phyloP scores from a whole-genome alignment of 2,329 filamentous ascomycete genomes.

The Paecilomyces dactylethromorphus region DNA sequence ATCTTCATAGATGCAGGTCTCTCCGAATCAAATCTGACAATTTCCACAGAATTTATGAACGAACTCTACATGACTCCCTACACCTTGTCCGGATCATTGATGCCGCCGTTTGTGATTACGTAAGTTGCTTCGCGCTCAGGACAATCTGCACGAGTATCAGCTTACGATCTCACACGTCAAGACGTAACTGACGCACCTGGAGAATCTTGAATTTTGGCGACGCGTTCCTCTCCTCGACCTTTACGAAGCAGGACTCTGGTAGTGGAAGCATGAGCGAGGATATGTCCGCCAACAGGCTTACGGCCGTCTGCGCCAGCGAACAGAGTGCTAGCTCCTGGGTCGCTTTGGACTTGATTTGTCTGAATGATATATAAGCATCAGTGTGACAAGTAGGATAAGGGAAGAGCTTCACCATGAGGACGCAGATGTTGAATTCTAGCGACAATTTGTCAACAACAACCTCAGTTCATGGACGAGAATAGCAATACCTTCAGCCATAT shows the following conservation, averaged over 20 bases:
- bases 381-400: not conserved
- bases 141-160: constrained; percentile 45
- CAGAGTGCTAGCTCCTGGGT: constrained; percentile 61
- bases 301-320: constrained; percentile 63
- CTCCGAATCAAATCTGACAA: not conserved
- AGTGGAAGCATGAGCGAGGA: constrained; percentile 62
- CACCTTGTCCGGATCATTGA: constrained; percentile 60
- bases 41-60: not conserved
- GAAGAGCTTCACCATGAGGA: constrained; percentile 47
- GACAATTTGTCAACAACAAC: constrained; percentile 5
- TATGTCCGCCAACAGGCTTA: constrained; percentile 61
- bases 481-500: constrained; percentile 54
- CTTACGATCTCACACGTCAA: not conserved
- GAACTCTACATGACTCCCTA: not conserved
- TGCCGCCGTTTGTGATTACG: constrained; percentile 63
- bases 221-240: constrained; percentile 62
- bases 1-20: not conserved
- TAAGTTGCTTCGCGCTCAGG: constrained; percentile 64
- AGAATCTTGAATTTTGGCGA: constrained; percentile 63
- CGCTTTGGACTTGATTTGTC: constrained; percentile 67
- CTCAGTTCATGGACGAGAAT: not conserved
- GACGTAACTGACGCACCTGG: constrained; percentile 44
- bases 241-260: constrained; percentile 62
- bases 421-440: constrained; percentile 60
- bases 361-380: constrained; percentile 15